A percentile compares a stretch with the other conserved stretches of the same genome.
These are phyloP conservation scores for Phytomonas francai DNA, from an alignment of 208 protist species.

Conservation along the genomic window DNA sequence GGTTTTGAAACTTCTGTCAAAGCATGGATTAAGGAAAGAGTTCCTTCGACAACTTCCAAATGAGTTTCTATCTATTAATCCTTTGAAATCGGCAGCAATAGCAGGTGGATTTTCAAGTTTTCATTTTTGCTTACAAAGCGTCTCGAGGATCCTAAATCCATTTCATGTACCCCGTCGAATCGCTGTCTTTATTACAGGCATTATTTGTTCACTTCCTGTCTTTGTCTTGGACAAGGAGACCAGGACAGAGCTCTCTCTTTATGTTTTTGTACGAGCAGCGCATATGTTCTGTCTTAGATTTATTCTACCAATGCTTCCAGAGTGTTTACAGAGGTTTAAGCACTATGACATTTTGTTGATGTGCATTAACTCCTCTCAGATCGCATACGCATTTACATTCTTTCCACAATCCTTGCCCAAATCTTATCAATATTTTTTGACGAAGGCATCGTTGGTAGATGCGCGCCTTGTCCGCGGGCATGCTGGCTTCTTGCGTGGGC, in stretches of 20 bases:
- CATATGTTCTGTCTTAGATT: slow-evolving; percentile 56
- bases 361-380: slow-evolving; percentile 71
- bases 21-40: slow-evolving; percentile 25
- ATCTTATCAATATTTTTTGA: slow-evolving; percentile 70
- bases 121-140: slow-evolving; percentile 43
- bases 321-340: slow-evolving; percentile 35
- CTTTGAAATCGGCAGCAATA: slow-evolving; percentile 68
- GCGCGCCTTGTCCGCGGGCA: slow-evolving; percentile 49
- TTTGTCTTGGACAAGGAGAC: slow-evolving; percentile 73
- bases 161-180: slow-evolving; percentile 34
- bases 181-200: slow-evolving; percentile 40
- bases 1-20: slow-evolving; percentile 53
- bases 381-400: slow-evolving; percentile 68
- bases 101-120: slow-evolving; percentile 65
- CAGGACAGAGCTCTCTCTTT: slow-evolving; percentile 68
- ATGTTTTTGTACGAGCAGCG: slow-evolving; percentile 62
- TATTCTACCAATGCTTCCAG: slow-evolving; percentile 48
- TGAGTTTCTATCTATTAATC: slow-evolving; percentile 72
- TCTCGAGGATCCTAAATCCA: slow-evolving; percentile 18
- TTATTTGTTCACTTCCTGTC: slow-evolving; percentile 51
- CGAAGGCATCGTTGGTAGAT: slow-evolving; percentile 51
- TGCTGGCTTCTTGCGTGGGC: slow-evolving; percentile 48
- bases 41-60: slow-evolving; percentile 26
- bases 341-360: slow-evolving; percentile 80
- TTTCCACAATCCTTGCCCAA: slow-evolving; percentile 58